Conservation (phyloP, 1,139 yeast genomes). For the Meyerozyma athensensis region DNA sequence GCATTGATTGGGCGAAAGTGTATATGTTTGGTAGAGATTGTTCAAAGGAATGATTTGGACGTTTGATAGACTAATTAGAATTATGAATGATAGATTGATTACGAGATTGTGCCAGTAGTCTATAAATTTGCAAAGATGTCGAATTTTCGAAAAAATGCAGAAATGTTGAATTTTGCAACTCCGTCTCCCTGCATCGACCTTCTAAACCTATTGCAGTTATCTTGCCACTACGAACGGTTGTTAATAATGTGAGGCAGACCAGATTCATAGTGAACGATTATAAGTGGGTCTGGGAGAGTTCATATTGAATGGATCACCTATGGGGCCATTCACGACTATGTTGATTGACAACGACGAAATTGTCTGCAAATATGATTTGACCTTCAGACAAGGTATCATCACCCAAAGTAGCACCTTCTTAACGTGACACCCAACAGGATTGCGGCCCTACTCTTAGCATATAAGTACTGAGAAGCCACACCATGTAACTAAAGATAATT, state of each 20-base stretch:
- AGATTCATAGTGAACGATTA: not conserved
- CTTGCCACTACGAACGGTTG: not conserved
- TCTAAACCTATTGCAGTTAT: not conserved
- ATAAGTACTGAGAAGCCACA: not conserved
- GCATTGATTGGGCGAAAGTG: conserved; percentile 84
- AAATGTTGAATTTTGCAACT: not conserved
- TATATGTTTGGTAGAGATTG: conserved; percentile 86
- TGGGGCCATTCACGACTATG: not conserved
- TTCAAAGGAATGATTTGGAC: conserved; percentile 49
- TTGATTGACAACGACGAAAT: not conserved
- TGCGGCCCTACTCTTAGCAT: not conserved
- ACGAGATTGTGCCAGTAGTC: no score
- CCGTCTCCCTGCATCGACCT: not conserved
- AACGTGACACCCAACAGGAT: not conserved
- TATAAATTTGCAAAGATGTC: no score
- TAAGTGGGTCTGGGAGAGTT: not conserved
- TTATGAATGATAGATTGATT: no score
- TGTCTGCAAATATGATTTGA: not conserved
- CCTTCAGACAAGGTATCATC: not conserved
- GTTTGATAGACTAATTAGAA: no score
- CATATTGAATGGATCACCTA: not conserved
- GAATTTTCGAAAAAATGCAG: not conserved
- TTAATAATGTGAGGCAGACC: not conserved
- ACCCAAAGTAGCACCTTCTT: not conserved
- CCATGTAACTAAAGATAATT: not conserved